Evolutionary conservation across 106 monocot species (phyloP).

Genomic region (Acorus gramineus): DNA sequence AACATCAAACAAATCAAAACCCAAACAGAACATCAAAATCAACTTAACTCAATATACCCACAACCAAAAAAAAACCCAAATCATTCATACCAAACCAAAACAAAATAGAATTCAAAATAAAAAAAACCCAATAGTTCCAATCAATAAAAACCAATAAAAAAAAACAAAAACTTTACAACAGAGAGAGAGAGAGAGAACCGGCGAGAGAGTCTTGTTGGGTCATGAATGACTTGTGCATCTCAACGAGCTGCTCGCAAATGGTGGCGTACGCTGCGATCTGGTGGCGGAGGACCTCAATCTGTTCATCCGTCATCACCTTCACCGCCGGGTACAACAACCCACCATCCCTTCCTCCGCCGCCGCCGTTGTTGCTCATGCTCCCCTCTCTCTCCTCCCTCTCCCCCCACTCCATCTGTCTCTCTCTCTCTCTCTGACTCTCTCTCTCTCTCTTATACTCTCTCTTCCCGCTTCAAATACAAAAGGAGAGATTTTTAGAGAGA

Average conservation of each 20-base stretch:
- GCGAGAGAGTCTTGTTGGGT: constrained; percentile 46
- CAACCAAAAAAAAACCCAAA: too few relatives aligned
- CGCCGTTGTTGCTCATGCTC: background rate
- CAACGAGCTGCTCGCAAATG: constrained; percentile 65
- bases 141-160: background rate
- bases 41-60: too few relatives aligned
- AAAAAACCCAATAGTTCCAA: background rate
- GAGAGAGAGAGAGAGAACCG: constrained; percentile 6
- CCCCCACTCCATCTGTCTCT: background rate
- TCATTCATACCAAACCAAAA: too few relatives aligned
- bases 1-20: too few relatives aligned
- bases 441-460: background rate
- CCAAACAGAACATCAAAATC: too few relatives aligned
- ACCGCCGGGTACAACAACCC: constrained; percentile 16
- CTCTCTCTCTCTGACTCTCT: background rate
- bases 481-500: background rate
- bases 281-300: constrained; percentile 60
- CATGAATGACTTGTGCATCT: constrained; percentile 43
- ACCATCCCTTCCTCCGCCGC: constrained; percentile 9
- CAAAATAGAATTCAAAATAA: background rate
- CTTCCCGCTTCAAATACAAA: background rate
- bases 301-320: constrained; percentile 82
- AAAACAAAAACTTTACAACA: background rate
- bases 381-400: background rate
- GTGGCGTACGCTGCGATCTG: constrained; percentile 71